Evolutionary conservation across 2,329 filamentous ascomycete genomes (phyloP).

Genomic region (Cladophialophora bantiana): DNA sequence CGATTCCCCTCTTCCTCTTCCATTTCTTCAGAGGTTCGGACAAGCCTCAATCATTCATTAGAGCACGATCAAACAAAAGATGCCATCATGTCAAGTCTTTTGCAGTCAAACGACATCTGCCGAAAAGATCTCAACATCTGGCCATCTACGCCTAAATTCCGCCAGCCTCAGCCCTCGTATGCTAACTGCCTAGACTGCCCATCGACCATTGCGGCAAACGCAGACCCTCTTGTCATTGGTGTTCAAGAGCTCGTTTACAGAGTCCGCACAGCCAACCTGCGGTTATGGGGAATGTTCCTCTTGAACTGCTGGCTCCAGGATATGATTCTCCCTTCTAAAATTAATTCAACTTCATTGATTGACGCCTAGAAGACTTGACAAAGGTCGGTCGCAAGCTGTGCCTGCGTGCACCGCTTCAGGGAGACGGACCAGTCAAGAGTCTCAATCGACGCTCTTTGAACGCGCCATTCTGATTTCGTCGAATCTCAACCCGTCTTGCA

Average conservation of each 20-base stretch:
- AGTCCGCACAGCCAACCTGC: background rate
- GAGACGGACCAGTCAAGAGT: background rate
- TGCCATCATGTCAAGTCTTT: background rate
- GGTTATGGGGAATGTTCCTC: background rate
- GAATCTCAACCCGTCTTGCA: background rate
- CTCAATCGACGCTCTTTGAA: background rate
- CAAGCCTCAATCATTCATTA: background rate
- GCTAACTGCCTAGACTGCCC: slow-evolving; percentile 4
- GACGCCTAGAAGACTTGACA: background rate
- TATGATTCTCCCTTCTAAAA: background rate
- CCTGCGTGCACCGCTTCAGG: background rate
- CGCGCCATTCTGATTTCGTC: background rate
- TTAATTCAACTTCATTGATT: background rate
- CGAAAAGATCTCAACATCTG: background rate
- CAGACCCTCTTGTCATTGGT: background rate
- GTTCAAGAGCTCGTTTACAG: background rate
- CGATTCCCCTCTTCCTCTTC: background rate
- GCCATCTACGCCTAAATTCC: background rate
- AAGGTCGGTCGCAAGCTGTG: background rate
- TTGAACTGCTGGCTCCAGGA: background rate
- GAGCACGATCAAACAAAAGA: background rate
- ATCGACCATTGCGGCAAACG: slow-evolving; percentile 7
- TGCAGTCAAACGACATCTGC: background rate
- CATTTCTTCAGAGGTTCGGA: background rate
- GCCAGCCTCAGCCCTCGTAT: background rate